Base-by-base conservation (phyloP, 2,329 filamentous ascomycete species). In the Hypomyces rosellus region DNA sequence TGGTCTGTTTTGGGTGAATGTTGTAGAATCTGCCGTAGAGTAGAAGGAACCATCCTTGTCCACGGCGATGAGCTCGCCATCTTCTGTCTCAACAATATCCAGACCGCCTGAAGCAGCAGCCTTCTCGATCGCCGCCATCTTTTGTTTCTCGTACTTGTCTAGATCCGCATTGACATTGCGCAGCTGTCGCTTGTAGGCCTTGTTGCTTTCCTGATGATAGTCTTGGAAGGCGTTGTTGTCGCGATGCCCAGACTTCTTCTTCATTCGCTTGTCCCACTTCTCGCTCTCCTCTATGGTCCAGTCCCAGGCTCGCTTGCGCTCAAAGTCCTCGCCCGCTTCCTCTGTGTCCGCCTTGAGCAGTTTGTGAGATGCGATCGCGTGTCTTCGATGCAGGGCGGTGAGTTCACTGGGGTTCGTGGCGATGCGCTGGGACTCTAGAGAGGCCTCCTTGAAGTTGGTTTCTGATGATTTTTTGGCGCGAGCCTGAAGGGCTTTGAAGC, bases 241-340 rank as follows among this genome's bases (percentile, higher is more conserved):
- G 55, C 87, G 79, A 62, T 88, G 86, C 15, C 81, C 80, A 52
- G 82, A 81, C 73, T 90, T 95, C 77, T 95, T 95, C 63, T 86
- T 88, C 67, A 95, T 74, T 33, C 91, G 85, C 72, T 85, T 86
- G 69, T 99, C 93, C 93, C 93, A 99, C 58, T 80, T 82, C 72
- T 96, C 93, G 59, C 84, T 88, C 71, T 99, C 93, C 57, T 99
- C 93, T 6, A 92, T 75, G 1, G 93, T 99, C 88, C 93, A 99
- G 72, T 97, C 93, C 93, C 93, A 99, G 1, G 93, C 93, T 38
- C 93, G 85, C 72, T 97, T 96, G 58, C 93, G 88, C 76, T 99
- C 93, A 64, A 97, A 99, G 68, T 97, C 93, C 49, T 88, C 89
- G 34, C 90, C 90, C 0, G 78, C 75, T 15, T 88, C 89, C 66